phyloP scores from a whole-genome alignment of 192 early-diverging fungal genomes.

The Glomus cerebriforme region DNA sequence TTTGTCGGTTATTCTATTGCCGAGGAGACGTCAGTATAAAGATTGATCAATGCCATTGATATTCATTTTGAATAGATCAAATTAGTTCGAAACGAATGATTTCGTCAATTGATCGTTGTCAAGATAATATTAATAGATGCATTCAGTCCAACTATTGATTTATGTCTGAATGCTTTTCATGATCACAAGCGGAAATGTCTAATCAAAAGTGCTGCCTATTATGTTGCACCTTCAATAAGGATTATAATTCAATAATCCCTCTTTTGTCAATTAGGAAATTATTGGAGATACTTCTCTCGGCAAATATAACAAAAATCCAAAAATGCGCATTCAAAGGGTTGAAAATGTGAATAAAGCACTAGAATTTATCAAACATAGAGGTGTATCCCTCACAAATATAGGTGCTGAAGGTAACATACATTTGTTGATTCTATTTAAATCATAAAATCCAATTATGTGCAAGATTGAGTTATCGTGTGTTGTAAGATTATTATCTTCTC shows the following conservation, averaged over 20 bases:
- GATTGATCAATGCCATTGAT: not conserved
- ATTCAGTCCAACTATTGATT: not conserved
- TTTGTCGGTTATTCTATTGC: too few species aligned
- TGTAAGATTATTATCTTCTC: not conserved
- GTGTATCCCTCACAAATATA: constrained; percentile 91
- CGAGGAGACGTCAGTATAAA: not conserved
- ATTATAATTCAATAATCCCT: too few species aligned
- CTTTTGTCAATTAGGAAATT: constrained; percentile 66
- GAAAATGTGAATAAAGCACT: constrained; percentile 96
- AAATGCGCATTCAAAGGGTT: constrained; percentile 91
- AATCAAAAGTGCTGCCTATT: too few species aligned
- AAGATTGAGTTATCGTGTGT: not conserved
- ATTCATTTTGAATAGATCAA: not conserved
- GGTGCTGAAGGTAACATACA: constrained; percentile 87
- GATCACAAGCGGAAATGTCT: not conserved
- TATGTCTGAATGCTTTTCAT: not conserved
- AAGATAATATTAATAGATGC: not conserved
- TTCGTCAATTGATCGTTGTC: not conserved
- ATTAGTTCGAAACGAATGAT: not conserved
- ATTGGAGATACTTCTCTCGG: constrained; percentile 89
- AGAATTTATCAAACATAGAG: constrained; percentile 86
- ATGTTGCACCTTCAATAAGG: too few species aligned
- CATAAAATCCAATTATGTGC: not conserved
- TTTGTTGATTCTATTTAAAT: not conserved
- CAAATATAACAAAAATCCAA: constrained; percentile 84